These are phyloP conservation scores for Schoenoplectus triqueter DNA, from an alignment of 202 grass and related monocot species.

Conservation along the genomic window DNA sequence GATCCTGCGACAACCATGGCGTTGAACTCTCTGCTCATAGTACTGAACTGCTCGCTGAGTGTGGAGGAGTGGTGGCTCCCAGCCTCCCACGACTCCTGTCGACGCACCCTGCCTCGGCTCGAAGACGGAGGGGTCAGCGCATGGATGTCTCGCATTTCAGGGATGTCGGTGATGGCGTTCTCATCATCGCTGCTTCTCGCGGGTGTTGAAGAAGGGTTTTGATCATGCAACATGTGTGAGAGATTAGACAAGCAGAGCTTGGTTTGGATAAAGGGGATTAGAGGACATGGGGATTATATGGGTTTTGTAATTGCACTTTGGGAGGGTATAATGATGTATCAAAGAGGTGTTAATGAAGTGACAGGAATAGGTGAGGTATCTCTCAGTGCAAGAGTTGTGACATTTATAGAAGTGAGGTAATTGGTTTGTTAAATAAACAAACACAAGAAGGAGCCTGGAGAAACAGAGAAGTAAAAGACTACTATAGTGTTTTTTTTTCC, in stretches of 20 bases:
- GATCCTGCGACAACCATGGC: slow-evolving; percentile 80
- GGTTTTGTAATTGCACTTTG: slow-evolving; percentile 21
- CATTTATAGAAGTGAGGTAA: not conserved
- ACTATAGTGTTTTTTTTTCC: not conserved
- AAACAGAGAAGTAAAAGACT: not conserved
- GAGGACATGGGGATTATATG: slow-evolving; percentile 33
- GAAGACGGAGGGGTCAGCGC: slow-evolving; percentile 39
- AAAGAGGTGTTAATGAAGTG: slow-evolving; percentile 21
- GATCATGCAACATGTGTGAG: slow-evolving; percentile 41
- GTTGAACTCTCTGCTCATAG: slow-evolving; percentile 91
- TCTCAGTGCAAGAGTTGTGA: slow-evolving; percentile 8
- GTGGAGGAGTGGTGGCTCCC: slow-evolving; percentile 58
- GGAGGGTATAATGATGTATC: not conserved
- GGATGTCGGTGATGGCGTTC: slow-evolving; percentile 51
- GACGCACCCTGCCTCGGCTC: slow-evolving; percentile 33
- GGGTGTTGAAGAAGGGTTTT: slow-evolving; percentile 33
- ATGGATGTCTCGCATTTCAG: slow-evolving; percentile 40
- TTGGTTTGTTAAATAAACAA: slow-evolving; percentile 40
- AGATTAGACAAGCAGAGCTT: slow-evolving; percentile 25
- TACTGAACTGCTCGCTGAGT: slow-evolving; percentile 73
- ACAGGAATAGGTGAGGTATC: slow-evolving; percentile 29
- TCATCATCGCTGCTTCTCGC: not conserved
- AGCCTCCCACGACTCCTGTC: slow-evolving; percentile 64
- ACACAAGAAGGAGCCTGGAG: not conserved
- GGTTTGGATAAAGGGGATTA: slow-evolving; percentile 7